These are phyloP conservation scores for Phyllosticta capitalensis DNA, from an alignment of 2,329 filamentous ascomycete genomes.

Conservation along the genomic window DNA sequence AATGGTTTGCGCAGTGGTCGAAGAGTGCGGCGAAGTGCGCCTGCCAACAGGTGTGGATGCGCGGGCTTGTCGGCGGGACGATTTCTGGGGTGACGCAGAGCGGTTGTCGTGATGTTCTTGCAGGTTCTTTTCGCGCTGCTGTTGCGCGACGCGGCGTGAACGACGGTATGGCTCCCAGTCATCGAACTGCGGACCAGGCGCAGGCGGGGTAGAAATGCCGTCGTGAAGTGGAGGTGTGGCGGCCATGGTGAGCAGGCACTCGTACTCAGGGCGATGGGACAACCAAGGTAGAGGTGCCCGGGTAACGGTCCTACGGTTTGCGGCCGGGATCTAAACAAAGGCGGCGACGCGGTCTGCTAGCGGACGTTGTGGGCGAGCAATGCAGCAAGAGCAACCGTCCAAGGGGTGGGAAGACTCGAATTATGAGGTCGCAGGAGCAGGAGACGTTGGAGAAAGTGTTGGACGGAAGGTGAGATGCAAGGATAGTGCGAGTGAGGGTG, in stretches of 20 bases:
- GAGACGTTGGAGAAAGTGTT: background rate
- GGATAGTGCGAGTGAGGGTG: background rate
- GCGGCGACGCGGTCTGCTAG: slow-evolving; percentile 3
- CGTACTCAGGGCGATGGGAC: background rate
- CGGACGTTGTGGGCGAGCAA: background rate
- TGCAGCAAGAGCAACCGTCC: background rate
- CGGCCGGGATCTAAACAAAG: slow-evolving; percentile 4
- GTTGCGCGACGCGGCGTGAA: slow-evolving; percentile 55
- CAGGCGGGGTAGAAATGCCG: slow-evolving; percentile 55
- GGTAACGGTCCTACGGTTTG: background rate
- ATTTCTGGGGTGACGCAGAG: slow-evolving; percentile 13
- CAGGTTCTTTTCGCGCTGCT: slow-evolving; percentile 31
- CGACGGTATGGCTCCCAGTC: slow-evolving; percentile 65
- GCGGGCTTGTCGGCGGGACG: slow-evolving; percentile 17
- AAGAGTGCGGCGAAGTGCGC: slow-evolving; percentile 27
- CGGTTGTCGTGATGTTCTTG: slow-evolving; percentile 4
- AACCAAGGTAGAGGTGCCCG: background rate
- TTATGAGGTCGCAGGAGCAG: background rate
- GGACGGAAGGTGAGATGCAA: background rate
- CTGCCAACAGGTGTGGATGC: slow-evolving; percentile 23
- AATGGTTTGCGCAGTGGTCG: slow-evolving; percentile 35
- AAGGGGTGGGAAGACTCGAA: background rate
- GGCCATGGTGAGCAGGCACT: slow-evolving; percentile 19
- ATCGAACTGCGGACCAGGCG: slow-evolving; percentile 58
- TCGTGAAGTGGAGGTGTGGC: slow-evolving; percentile 53